Percentiles rank a stretch among this genome's conserved stretches.
phyloP scores from a whole-genome alignment of 2,329 filamentous ascomycete species.

The Fusarium protoensiforme region DNA sequence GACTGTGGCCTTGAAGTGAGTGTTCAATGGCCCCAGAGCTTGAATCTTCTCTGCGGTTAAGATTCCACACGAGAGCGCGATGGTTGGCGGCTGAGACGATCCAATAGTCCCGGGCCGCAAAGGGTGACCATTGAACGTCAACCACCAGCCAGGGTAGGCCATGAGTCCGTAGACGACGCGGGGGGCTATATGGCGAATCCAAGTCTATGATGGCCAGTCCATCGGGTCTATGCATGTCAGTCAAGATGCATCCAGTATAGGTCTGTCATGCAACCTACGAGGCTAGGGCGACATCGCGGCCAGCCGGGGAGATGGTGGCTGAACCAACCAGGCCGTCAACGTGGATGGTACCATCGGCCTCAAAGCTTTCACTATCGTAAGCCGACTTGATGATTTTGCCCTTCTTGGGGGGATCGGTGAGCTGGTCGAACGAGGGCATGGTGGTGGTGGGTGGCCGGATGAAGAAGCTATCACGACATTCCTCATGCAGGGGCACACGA shows the following conservation, averaged over 20 bases:
- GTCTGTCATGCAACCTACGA: constrained; percentile 64
- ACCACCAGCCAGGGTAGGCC: constrained; percentile 94
- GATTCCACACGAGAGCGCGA: constrained; percentile 93
- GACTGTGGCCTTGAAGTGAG: constrained; percentile 82
- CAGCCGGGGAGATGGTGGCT: constrained; percentile 91
- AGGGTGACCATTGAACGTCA: constrained; percentile 97
- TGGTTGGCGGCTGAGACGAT: constrained; percentile 95
- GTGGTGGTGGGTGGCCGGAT: constrained; percentile 41
- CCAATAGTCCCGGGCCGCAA: constrained; percentile 90
- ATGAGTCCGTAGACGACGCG: constrained; percentile 83
- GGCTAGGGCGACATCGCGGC: constrained; percentile 89
- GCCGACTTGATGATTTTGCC: constrained; percentile 73
- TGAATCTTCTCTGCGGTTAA: constrained; percentile 82
- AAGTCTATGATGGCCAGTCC: constrained; percentile 92
- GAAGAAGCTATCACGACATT: constrained; percentile 32
- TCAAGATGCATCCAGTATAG: neutral
- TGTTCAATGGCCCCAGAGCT: constrained; percentile 80
- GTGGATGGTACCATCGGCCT: constrained; percentile 84
- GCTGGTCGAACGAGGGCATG: constrained; percentile 63
- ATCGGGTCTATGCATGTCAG: constrained; percentile 67
- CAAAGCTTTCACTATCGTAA: constrained; percentile 89
- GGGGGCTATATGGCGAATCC: constrained; percentile 88
- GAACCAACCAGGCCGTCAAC: constrained; percentile 87
- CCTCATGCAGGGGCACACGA: constrained; percentile 38
- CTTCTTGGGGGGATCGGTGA: constrained; percentile 61